A percentile compares a stretch with the other conserved stretches of the same genome.
Conservation (phyloP, 176 grass and related monocot genomes). For the Canna indica region DNA sequence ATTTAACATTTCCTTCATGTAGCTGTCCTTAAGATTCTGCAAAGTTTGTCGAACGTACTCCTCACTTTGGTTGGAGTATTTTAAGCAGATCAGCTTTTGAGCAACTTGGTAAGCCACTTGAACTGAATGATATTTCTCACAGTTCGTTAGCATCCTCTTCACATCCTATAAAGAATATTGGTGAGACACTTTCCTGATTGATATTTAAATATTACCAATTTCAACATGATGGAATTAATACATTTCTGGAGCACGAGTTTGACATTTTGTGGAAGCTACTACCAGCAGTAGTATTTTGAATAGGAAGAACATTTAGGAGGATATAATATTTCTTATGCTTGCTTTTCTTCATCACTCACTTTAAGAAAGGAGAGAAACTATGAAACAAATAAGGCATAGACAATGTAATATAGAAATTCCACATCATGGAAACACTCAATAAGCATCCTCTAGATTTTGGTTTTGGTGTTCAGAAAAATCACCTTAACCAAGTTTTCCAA, state of each 20-base stretch:
- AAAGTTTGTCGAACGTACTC: conserved; percentile 55
- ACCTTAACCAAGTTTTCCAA: no score
- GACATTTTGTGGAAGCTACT: background rate
- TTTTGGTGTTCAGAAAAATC: no score
- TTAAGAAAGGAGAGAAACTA: no score
- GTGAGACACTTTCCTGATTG: background rate
- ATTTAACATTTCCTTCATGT: conserved; percentile 30
- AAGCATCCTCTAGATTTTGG: no score
- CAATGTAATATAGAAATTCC: no score
- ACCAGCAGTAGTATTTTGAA: no score
- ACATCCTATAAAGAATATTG: conserved; percentile 37
- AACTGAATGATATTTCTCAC: conserved; percentile 49
- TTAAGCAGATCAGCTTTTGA: conserved; percentile 75
- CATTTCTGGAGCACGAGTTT: background rate
- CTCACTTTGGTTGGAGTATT: conserved; percentile 84
- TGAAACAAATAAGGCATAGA: no score
- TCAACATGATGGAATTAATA: background rate
- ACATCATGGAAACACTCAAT: no score
- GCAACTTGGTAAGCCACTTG: conserved; percentile 50
- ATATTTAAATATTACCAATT: background rate
- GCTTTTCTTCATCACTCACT: no score
- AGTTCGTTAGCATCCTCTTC: conserved; percentile 57
- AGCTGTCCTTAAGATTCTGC: conserved; percentile 57
- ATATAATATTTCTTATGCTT: no score
- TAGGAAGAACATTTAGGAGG: no score